Evolutionary conservation across 2,329 filamentous ascomycete species (phyloP), one percentile per base, ranked within the genome.

Genomic region (Periconia sp.): DNA sequence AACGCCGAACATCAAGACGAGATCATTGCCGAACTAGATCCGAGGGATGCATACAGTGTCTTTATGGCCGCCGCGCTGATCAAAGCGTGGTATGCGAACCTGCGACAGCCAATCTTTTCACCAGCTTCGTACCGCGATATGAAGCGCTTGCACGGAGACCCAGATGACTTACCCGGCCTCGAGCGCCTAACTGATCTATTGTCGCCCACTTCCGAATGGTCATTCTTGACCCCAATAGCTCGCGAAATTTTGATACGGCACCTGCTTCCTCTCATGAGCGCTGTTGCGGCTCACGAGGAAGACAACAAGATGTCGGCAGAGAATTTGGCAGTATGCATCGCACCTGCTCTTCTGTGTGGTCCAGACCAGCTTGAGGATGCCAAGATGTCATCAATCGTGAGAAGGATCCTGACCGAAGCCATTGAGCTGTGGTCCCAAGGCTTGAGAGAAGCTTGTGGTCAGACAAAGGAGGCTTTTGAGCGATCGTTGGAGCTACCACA

Each of bases 291-390:
- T 20, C 73, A 77, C 31, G 69, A 77, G 47, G 65, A 76, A n/a
- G 57, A 74, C 45, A 84, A 84, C 69, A 82, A 81, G 59, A 84
- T 84, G 82, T 79, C 72, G 3, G 64, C 81, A 0, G 77, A 78
- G 45, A 83, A 83, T 46, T 61, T 84, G 35, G 78, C 80, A 14
- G 80, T 83, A 7, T 82, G 80, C 60, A 79, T 84, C 61, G 79
- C 79, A 2, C 81, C 81, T 37, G 77, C 78, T 40, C 65, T 84
- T 3, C 63, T 83, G 13, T 77, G 77, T 56, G 81, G 81, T 0
- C 77, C 79, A 3, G 79, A 84, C 62, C 80, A 82, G 58, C 68
- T 82, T 40, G 79, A 82, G 55, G 82, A 84, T 56, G 79, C 78
- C 0, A 82, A 80, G 59, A 77, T 82, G 65, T 80, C 80, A 3